Evolutionary conservation across 768 basidiomycete species (phyloP), one percentile per base, ranked within the genome.

Genomic region (Serendipita sp.): DNA sequence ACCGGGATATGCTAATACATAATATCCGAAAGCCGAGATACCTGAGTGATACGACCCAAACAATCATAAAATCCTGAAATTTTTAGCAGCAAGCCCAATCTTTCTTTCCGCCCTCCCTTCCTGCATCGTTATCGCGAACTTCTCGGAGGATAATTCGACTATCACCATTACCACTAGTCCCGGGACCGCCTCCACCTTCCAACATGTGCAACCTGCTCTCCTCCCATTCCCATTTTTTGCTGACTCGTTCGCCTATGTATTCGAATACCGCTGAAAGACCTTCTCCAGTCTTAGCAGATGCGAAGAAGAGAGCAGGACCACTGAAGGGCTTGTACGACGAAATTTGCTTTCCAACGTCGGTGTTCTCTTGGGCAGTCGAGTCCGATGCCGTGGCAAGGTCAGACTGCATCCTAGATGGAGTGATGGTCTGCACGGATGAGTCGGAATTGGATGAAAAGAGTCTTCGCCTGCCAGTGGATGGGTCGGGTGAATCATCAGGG

Each of bases 201-300:
- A 62, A 37, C 30, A 65, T 35, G 37, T 66, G 65, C n/a, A 65
- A 24, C 35, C 64, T 54, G n/a, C 51, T 64, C 64, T 86, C 87
- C 64, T 88, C 85, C 69, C 82, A 82, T 69, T 85, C 88, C 83
- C 83, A 85, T 66, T 79, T 75, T 67, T 71, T 70, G 41, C 84
- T 78, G 7, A 91, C 85, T 32, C 88, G 76, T 58, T 74, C 70
- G 3, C 83, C 86, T 46, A 92, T 77, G 69, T 89, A 89, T 71
- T 82, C 85, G 69, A 91, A 92, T n/a, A 89, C 84, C 0, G 84
- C 85, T 0, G 70, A 60, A 0, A 90, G 86, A 5, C 86, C 84
- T 41, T 81, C 79, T 0, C 89, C 89, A 3, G 86, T 88, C 73
- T 88, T 88, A 2, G 89, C 88, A 0, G 85, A 87, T 3, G 86